Evolutionary conservation across 768 basidiomycete genomes (phyloP).

Genomic region (Lyophyllum semitale): DNA sequence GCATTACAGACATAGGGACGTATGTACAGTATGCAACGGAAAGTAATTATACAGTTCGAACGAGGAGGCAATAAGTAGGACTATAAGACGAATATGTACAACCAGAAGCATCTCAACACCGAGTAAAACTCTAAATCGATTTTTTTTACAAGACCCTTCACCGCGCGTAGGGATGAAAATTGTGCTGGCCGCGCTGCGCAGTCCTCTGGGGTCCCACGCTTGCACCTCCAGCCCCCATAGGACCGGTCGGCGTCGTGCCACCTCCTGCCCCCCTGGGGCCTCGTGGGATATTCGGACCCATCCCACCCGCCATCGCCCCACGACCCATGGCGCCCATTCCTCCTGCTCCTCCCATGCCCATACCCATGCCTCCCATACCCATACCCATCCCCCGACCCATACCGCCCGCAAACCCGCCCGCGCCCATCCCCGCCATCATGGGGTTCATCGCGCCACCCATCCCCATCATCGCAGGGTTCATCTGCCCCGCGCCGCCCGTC

Average conservation of each 20-base stretch:
- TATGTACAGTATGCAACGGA: background rate
- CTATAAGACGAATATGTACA: conserved; percentile 15
- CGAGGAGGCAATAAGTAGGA: conserved; percentile 12
- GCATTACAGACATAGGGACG: background rate
- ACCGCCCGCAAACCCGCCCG: conserved; percentile 36
- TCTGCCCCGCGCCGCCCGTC: conserved; percentile 53
- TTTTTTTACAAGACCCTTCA: conserved; percentile 24
- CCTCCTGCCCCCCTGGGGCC: conserved; percentile 63
- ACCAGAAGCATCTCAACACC: background rate
- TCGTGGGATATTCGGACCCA: conserved; percentile 58
- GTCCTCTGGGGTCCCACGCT: conserved; percentile 76
- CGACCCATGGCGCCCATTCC: conserved; percentile 36
- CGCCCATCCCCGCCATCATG: conserved; percentile 37
- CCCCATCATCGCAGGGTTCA: conserved; percentile 64
- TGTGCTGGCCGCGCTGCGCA: conserved; percentile 74
- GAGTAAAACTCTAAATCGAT: background rate
- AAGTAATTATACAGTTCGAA: conserved; percentile 7
- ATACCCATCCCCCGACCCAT: conserved; percentile 43
- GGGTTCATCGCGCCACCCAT: conserved; percentile 38
- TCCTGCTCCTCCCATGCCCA: conserved; percentile 37
- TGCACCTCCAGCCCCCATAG: conserved; percentile 50
- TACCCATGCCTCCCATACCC: conserved; percentile 40
- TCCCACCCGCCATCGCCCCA: conserved; percentile 38
- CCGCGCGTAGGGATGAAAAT: conserved; percentile 84
- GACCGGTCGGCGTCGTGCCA: conserved; percentile 37